phyloP scores from a whole-genome alignment of 2,329 filamentous ascomycete genomes.

The Pseudocercospora pini-densiflorae region DNA sequence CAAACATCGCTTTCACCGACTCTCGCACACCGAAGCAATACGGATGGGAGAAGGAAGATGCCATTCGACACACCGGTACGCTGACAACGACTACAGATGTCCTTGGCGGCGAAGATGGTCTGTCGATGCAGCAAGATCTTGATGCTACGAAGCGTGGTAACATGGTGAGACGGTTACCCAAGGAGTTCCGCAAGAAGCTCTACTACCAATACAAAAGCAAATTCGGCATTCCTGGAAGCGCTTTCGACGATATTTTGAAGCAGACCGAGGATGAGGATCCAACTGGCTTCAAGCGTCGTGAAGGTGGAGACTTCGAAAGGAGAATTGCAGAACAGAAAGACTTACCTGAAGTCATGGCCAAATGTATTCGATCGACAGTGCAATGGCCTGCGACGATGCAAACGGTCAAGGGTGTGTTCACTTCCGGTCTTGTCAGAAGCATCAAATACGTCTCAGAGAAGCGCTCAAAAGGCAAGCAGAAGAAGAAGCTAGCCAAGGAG shows the following conservation, averaged over 20 bases:
- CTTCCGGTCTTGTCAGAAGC: constrained; percentile 72
- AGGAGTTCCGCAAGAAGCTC: constrained; percentile 81
- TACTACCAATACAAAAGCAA: constrained; percentile 97
- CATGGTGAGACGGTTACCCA: constrained; percentile 91
- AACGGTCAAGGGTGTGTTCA: constrained; percentile 81
- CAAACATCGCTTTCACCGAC: constrained; percentile 81
- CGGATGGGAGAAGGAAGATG: constrained; percentile 45
- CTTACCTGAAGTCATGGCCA: constrained; percentile 71
- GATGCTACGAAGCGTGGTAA: constrained; percentile 87
- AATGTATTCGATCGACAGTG: constrained; percentile 84
- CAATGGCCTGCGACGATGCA: constrained; percentile 91
- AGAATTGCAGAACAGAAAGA: constrained; percentile 77
- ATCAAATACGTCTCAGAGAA: constrained; percentile 84
- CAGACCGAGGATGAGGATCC: constrained; percentile 70
- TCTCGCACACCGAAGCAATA: constrained; percentile 56
- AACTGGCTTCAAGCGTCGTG: constrained; percentile 69
- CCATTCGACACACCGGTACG: constrained; percentile 41
- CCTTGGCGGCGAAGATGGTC: constrained; percentile 61
- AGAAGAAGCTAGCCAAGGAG: constrained; percentile 22
- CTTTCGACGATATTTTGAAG: constrained; percentile 85
- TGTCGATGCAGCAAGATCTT: constrained; percentile 84
- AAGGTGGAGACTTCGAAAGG: constrained; percentile 84
- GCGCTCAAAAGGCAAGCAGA: constrained; percentile 48
- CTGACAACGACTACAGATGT: constrained; percentile 62
- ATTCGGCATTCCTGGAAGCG: constrained; percentile 79